Conservation (phyloP, 139 green algal genomes). For the Chlorella sp. region DNA sequence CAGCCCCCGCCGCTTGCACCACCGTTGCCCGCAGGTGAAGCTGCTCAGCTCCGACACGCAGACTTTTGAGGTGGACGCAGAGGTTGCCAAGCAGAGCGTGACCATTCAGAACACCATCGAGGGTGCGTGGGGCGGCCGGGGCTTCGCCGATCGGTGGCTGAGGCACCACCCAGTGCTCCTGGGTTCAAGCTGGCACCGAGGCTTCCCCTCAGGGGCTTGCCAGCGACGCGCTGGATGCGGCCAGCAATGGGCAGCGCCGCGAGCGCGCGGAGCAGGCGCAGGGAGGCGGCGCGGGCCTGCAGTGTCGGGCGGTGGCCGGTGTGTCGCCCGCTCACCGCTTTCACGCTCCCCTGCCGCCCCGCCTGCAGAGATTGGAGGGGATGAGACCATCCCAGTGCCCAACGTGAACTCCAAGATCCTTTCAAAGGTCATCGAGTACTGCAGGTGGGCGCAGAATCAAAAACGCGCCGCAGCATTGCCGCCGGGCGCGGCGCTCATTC, state of each 20-base stretch:
- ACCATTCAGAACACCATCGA: slow-evolving; percentile 91
- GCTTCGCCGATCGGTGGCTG: background rate
- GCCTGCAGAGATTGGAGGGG: slow-evolving; percentile 69
- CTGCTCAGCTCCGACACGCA: slow-evolving; percentile 64
- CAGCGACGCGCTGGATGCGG: background rate
- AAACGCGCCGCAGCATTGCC: too few species aligned
- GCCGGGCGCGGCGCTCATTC: too few species aligned
- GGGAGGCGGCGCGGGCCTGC: background rate
- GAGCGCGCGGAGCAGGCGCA: background rate
- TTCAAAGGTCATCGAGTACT: slow-evolving; percentile 95
- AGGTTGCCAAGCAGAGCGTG: slow-evolving; percentile 78
- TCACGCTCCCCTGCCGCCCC: background rate
- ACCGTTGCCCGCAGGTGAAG: slow-evolving; percentile 54
- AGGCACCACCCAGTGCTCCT: background rate
- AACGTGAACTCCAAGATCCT: slow-evolving; percentile 86
- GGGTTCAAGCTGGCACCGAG: background rate
- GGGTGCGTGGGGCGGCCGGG: slow-evolving; percentile 47
- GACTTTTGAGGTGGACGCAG: slow-evolving; percentile 76
- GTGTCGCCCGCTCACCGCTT: background rate
- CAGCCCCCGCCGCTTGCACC: background rate
- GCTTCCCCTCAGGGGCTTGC: too few species aligned
- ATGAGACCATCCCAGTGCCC: slow-evolving; percentile 81
- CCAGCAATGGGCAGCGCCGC: too few species aligned
- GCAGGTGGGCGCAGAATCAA: slow-evolving; percentile 51
- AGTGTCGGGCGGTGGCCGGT: background rate